Evolutionary conservation across 2,329 filamentous ascomycete species (phyloP).

Genomic region (Fusarium begoniae): DNA sequence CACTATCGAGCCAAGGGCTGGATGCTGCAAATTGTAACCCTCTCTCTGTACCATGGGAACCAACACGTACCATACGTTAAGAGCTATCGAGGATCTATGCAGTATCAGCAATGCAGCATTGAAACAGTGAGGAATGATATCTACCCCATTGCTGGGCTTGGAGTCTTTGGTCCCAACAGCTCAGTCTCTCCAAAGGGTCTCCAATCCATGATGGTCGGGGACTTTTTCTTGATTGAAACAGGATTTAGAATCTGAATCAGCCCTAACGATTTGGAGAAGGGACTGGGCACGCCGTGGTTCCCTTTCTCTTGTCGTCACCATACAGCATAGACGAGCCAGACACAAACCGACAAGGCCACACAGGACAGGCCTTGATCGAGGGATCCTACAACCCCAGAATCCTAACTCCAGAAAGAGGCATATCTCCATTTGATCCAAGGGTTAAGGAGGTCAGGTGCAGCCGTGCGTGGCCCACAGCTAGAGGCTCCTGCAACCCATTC

Average conservation of each 20-base stretch:
- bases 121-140: slow-evolving; percentile 1
- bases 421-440: slow-evolving; percentile 38
- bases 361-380: slow-evolving; percentile 13
- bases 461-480: slow-evolving; percentile 35
- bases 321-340: slow-evolving; percentile 9
- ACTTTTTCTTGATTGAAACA: slow-evolving; percentile 16
- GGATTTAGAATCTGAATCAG: slow-evolving; percentile 22
- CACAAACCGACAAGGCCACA: background rate
- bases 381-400: slow-evolving; percentile 28
- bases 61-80: slow-evolving; percentile 2
- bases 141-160: background rate
- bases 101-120: background rate
- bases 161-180: background rate
- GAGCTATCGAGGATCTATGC: slow-evolving; percentile 2
- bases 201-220: slow-evolving; percentile 17
- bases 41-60: slow-evolving; percentile 19
- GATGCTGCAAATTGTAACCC: slow-evolving; percentile 23
- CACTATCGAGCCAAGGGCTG: slow-evolving; percentile 31
- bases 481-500: slow-evolving; percentile 39
- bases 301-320: slow-evolving; percentile 26
- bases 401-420: slow-evolving; percentile 35
- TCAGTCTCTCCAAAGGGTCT: slow-evolving; percentile 12
- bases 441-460: slow-evolving; percentile 40
- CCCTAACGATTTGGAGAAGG: slow-evolving; percentile 38
- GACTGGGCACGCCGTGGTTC: background rate